Base-by-base conservation (phyloP, 2,329 filamentous ascomycete genomes). In the Exophiala alcalophila region DNA sequence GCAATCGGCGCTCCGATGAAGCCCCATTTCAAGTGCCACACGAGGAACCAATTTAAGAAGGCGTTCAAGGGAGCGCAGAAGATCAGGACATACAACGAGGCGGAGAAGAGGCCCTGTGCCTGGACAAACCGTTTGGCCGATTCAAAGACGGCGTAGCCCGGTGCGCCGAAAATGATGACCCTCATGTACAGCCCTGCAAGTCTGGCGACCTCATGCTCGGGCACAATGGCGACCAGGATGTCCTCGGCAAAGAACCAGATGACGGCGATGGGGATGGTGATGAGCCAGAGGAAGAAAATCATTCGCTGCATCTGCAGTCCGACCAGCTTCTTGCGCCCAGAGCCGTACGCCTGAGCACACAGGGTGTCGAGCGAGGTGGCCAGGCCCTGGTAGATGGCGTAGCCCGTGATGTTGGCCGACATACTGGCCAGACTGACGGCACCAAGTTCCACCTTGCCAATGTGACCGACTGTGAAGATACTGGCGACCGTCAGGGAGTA, bases 261-360 rank as follows among this genome's bases (percentile, higher is more conserved):
- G 1, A 84, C 60, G 3, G 74, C 78, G 53, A 92, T 85, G 1
- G 86, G 86, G 12, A 88, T 72, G 1, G 80, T 84, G 52, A 89
- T 74, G 2, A 74, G 62, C 70, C 84, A 82, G 2, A 92, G 73
- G 59, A 92, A 90, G 59, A 74, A 84, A 1, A 86, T 71, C 86
- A 91, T 91, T 43, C 86, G 76, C 65, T 92, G 85, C 50, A 87
- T 75, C 57, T 92, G 86, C 40, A 92, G 64, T 2, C 86, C 91
- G 45, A 97, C 91, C 4, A 97, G 77, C 55, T 90, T 85, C 61
- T 85, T 94, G 61, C 84, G 85, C 0, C 91, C 91, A 1, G 86
- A 94, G 2, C 92, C 91, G 61, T 94, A 97, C 0, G 92, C 91
- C 65, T 97, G 91, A 0, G 91, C 80, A 63, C 91, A 96, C 2